Base-by-base conservation (phyloP, 2,329 filamentous ascomycete genomes). In the Parasarocladium wereldwijsianum region DNA sequence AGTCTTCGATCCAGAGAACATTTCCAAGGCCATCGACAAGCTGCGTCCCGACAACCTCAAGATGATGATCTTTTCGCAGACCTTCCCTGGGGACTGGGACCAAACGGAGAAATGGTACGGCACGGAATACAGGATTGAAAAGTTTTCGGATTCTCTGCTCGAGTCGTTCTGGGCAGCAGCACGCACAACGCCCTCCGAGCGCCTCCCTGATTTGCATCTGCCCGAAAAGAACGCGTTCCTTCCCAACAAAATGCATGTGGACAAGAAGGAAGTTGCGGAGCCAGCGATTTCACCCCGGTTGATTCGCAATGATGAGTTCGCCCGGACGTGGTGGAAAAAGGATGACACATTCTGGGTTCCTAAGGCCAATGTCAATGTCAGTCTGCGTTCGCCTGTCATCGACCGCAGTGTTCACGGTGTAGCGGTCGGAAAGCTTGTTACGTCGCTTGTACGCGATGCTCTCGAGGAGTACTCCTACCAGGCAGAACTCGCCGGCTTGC, bases 341-440 rank as follows among this genome's bases (percentile, higher is more conserved):
- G 90, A 98, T 44, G 90, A 98, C 43, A 85, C 77, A 1, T 98
- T 96, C 54, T 96, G 87, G 86, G 90, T 96, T 8, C 90, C 90
- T 7, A 93, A 93, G 52, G 90, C 83, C 4, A 90, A 85, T 35
- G 61, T 96, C 12, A 70, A 85, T 39, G 71, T 93, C 38, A 83
- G 76, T 41, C 65, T 92, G 40, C 72, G 76, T 42, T 93, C 77
- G 35, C 80, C 85, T 0, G 55, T 93, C 26, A 74, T 81, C n/a
- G 76, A 74, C 48, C 69, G 81, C 2, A 85, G 81, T 4, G 80
- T 85, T 2, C 75, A 79, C 33, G 86, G 80, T 37, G 64, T 71
- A 18, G 74, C 92, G 36, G 84, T 90, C 46, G 70, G 79, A 3
- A 74, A 72, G 34, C 55, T 98, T 5, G 94, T 83, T 49, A 78